These are phyloP conservation scores for Chlorella variabilis DNA, from an alignment of 163 green algal genomes.

Conservation along the genomic window DNA sequence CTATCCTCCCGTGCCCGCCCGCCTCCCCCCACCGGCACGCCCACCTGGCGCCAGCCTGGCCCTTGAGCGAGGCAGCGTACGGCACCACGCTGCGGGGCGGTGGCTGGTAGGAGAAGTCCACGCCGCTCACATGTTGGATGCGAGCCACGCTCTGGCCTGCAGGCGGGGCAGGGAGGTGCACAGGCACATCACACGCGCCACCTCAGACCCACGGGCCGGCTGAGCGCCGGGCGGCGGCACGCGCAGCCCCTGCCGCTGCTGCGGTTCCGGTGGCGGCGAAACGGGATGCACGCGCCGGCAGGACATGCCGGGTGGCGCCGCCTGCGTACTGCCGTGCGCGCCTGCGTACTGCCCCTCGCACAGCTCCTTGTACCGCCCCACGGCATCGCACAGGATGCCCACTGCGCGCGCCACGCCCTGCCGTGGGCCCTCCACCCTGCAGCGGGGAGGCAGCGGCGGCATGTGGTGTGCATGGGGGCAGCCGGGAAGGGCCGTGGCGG, in stretches of 20 bases:
- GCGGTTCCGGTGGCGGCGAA: no score
- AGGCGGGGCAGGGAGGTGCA: neutral
- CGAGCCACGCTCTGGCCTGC: slow-evolving; percentile 63
- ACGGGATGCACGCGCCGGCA: no score
- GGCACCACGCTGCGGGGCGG: slow-evolving; percentile 81
- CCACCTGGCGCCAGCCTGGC: slow-evolving; percentile 33
- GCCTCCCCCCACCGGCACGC: neutral
- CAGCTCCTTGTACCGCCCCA: slow-evolving; percentile 93
- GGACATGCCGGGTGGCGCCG: no score
- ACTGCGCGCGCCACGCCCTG: slow-evolving; percentile 66
- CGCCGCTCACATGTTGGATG: slow-evolving; percentile 75
- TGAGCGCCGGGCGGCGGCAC: no score
- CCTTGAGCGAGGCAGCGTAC: slow-evolving; percentile 80
- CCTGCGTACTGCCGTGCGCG: no score
- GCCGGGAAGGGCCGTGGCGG: neutral
- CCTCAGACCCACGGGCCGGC: no score
- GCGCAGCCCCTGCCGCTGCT: no score
- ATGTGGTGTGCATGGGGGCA: neutral
- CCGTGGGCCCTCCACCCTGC: slow-evolving; percentile 53
- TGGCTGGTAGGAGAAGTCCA: slow-evolving; percentile 93
- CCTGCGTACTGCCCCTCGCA: slow-evolving; percentile 77
- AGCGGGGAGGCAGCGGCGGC: neutral
- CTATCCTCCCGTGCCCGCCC: neutral
- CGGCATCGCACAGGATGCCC: slow-evolving; percentile 79
- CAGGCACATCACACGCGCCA: neutral